Evolutionary conservation across 768 basidiomycete genomes (phyloP), one percentile per base, ranked within the genome.

Genomic region (Macrolepiota dolichaula): DNA sequence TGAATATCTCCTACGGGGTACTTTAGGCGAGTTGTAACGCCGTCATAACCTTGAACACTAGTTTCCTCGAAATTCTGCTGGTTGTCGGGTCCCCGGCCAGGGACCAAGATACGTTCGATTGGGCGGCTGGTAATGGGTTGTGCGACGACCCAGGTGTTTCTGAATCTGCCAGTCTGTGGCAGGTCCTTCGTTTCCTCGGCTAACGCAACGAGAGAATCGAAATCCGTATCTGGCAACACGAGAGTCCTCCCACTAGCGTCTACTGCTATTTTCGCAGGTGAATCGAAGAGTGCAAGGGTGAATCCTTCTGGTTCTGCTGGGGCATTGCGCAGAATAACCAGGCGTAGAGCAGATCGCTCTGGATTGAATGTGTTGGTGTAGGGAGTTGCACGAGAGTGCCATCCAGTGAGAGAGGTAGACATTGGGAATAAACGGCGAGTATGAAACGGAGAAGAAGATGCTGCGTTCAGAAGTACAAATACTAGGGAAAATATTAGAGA

Each of bases 1-100:
- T 51, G 61, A n/a, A 67, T 65, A 1, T 63, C 70, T 17, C 65
- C 69, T 25, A 74, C 71, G 3, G 71, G 68, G 11, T 57, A 56
- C 65, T 68, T 66, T 61, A 79, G 55, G 55, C 64, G 66, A 60
- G 62, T 73, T 52, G 58, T 64, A 27, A 63, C 64, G 55, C 73
- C 72, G 44, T 71, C 69, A 61, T 73, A 77, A 13, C 76, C 76
- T 50, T 74, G 71, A 12, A 78, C 72, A 29, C 75, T 71, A 12
- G 72, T 70, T 64, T 76, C 70, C 46, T 64, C 61, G 38, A 65
- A 66, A 54, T 68, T 66, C 2, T 55, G 58, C 2, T 61, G 62
- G 32, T 68, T 58, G 1, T 59, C 63, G 5, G 62, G 59, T 13
- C 55, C 46, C 5, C 53, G 55, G 10, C 44, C 46, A 10, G 68